A percentile compares a stretch with the other conserved stretches of the same genome.
These are phyloP conservation scores for Xylariaceae sp. DNA, from an alignment of 2,329 filamentous ascomycete genomes.

Conservation along the genomic window DNA sequence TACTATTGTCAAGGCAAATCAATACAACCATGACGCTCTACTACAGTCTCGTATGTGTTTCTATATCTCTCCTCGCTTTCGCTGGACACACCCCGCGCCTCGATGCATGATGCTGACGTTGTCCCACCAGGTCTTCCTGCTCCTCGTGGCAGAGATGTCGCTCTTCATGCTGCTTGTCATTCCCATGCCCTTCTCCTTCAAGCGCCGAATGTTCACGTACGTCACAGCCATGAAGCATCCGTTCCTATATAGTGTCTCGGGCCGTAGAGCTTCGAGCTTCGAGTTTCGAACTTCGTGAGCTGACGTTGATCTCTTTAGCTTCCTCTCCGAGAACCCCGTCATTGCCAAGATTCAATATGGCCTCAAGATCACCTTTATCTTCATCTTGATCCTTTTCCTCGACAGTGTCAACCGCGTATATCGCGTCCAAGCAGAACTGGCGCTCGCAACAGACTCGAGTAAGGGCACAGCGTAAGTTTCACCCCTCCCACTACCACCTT, in stretches of 20 bases:
- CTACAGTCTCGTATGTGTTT: conserved; percentile 43
- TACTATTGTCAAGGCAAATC: conserved; percentile 8
- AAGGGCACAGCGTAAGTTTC: conserved; percentile 43
- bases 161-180: conserved; percentile 76
- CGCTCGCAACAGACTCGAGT: conserved; percentile 60
- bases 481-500: no score
- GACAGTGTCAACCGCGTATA: conserved; percentile 96
- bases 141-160: conserved; percentile 77
- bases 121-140: conserved; percentile 65
- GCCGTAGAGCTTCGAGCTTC: not conserved
- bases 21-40: conserved; percentile 44
- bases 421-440: conserved; percentile 86
- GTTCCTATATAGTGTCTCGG: not conserved
- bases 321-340: conserved; percentile 81
- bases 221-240: conserved; percentile 25
- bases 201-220: conserved; percentile 76
- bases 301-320: conserved; percentile 46
- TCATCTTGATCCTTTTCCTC: conserved; percentile 96
- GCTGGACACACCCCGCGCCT: not conserved
- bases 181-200: conserved; percentile 80
- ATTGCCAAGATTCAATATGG: conserved; percentile 95
- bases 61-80: not conserved
- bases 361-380: conserved; percentile 98
- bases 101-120: conserved; percentile 25
- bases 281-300: not conserved